Base-by-base conservation (phyloP, 768 basidiomycete genomes). In the Exidia glandulosa region DNA sequence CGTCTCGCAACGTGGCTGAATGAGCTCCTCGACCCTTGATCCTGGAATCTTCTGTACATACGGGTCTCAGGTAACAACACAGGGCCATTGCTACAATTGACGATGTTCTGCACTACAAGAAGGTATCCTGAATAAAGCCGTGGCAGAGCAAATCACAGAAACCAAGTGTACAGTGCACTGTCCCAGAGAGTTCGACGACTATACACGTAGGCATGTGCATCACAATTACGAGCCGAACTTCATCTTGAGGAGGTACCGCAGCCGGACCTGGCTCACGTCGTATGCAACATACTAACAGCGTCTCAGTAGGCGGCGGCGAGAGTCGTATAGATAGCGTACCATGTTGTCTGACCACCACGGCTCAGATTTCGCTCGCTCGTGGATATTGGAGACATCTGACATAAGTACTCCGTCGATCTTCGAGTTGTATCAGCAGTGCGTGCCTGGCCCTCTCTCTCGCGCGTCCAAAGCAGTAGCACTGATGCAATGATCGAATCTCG, bases 1-100 rank as follows among this genome's bases (percentile, higher is more conserved):
- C 77, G 77, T 29, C 69, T 80, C 33, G 79, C 79, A 10, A 78
- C 78, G 1, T 79, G 78, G 79, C 67, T 79, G 59, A 79, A 79
- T 63, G 76, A 78, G 4, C 65, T 80, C 19, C 79, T 81, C 36
- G 70, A 68, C 34, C 41, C 41, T 13, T 45, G 41, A 45, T 45
- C 19, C n/a, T 45, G 19, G 12, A 12, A 37, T 19, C 12, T 12
- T 10, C 12, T 10, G 36, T 37, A 19, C 36, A 37, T 37, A 12
- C 12, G 10, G 36, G 6, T 45, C 41, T n/a, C n/a, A n/a, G n/a
- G n/a, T n/a, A n/a, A n/a, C n/a, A n/a, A n/a, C n/a, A n/a, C n/a
- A n/a, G n/a, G n/a, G n/a, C n/a, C n/a, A n/a, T n/a, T n/a, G n/a
- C n/a, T n/a, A n/a, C n/a, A n/a, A n/a, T n/a, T n/a, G n/a, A n/a